Conservation (phyloP, 1,284 basidiomycete species). For the Salmacisia buchloeana region DNA sequence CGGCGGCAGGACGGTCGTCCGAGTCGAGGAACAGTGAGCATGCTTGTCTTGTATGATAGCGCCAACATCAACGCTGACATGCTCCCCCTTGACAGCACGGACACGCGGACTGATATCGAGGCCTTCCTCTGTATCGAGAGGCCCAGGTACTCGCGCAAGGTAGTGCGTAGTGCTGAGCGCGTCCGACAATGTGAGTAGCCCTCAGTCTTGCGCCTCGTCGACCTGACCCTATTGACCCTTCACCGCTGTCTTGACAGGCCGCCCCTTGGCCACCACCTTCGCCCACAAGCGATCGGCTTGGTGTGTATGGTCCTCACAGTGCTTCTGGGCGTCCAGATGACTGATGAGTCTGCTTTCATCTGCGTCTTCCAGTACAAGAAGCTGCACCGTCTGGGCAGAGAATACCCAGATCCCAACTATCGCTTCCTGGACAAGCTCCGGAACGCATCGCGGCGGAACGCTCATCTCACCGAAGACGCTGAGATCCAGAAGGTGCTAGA, state of each 20-base stretch:
- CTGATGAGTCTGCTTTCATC: too few species aligned
- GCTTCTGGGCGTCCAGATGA: neutral
- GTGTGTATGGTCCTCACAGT: neutral
- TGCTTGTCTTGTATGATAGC: too few species aligned
- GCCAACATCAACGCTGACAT: too few species aligned
- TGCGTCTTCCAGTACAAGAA: conserved; percentile 8
- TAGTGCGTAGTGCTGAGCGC: too few species aligned
- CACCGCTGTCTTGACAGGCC: neutral
- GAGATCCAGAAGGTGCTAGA: conserved; percentile 39
- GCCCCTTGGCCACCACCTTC: neutral
- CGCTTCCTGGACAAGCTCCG: conserved; percentile 45
- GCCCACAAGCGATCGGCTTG: neutral
- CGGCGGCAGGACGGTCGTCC: too few species aligned
- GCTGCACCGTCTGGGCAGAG: conserved; percentile 47
- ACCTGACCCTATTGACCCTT: neutral
- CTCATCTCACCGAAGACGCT: conserved; percentile 39
- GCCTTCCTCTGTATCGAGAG: too few species aligned
- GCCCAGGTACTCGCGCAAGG: too few species aligned
- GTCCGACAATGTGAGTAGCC: neutral
- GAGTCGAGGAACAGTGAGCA: too few species aligned
- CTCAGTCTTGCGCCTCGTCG: neutral
- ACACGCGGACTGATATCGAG: too few species aligned
- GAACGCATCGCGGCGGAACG: conserved; percentile 35
- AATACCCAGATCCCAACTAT: conserved; percentile 48
- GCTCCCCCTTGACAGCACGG: too few species aligned